These are phyloP conservation scores for Exophiala alcalophila DNA, from an alignment of 2,329 filamentous ascomycete species.

Conservation along the genomic window DNA sequence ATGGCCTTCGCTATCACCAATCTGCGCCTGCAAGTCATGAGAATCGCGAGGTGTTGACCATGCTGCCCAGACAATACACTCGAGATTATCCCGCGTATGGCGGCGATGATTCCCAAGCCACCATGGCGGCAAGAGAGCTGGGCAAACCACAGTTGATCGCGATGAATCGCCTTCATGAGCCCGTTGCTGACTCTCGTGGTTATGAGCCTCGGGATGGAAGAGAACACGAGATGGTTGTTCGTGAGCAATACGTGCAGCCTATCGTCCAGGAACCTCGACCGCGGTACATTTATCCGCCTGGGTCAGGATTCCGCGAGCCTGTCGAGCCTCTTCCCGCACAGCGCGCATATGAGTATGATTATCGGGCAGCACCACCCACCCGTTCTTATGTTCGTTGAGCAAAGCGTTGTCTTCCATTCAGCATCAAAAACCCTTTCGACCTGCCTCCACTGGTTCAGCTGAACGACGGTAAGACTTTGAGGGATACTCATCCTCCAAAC, in stretches of 20 bases:
- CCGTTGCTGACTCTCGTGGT: conserved; percentile 8
- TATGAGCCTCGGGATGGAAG: conserved; percentile 10
- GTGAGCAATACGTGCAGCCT: conserved; percentile 16
- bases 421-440: too few relatives aligned
- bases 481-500: not conserved
- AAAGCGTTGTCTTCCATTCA: not conserved
- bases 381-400: conserved; percentile 12
- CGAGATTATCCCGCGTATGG: conserved; percentile 3
- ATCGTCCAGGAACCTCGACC: conserved; percentile 11
- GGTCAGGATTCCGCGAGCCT: conserved; percentile 11
- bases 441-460: not conserved
- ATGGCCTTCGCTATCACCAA: conserved; percentile 5
- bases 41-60: conserved; percentile 4
- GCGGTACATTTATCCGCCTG: conserved; percentile 11
- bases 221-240: conserved; percentile 8
- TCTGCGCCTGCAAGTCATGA: conserved; percentile 8
- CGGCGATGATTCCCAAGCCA: conserved; percentile 4
- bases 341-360: conserved; percentile 18
- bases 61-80: conserved; percentile 1
- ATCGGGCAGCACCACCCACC: conserved; percentile 1
- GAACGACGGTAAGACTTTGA: conserved; percentile 12
- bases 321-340: conserved; percentile 12
- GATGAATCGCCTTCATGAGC: conserved; percentile 14
- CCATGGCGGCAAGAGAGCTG: conserved; percentile 1
- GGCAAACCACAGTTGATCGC: conserved; percentile 4